Base-by-base conservation (phyloP, 352 stramenopile species). In the Globisporangium canariense region DNA sequence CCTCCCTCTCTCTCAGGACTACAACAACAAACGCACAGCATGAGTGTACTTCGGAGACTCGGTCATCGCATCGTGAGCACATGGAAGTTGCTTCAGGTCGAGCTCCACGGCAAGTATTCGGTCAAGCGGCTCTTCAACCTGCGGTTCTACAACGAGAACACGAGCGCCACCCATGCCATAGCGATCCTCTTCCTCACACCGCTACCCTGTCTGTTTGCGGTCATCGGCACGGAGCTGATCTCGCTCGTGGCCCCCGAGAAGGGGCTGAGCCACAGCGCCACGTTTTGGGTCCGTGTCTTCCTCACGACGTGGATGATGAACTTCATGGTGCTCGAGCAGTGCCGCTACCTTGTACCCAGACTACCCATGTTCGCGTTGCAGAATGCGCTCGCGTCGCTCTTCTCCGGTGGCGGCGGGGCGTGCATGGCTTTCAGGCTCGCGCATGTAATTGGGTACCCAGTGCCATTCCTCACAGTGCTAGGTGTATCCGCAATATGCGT, bases 81-180 rank as follows among this genome's bases (percentile, higher is more conserved):
- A 18, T 70, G 58, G 65, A 58, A 66, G 34, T 18, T 18, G 1
- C 9, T 53, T 11, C 65, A 70, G 54, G 65, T 70, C 25, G 65
- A 70, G 46, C 65, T 70, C 16, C 52, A 67, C 14, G 65, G 59
- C 54, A 61, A 58, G 50, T 70, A 70, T 45, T 66, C 65, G 18
- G 59, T 70, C 14, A 40, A 66, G 52, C 65, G 65, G 3, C 45
- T 70, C 13, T 53, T 53, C 57, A 52, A 62, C 30, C 30, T 62
- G 20, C 32, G 9, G 43, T n/a, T 9, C 4, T 70, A 40, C 36
- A 38, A 6, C 1, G 20, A 36, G 53, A 58, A 5, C 13, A 45
- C 36, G 1, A 38, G 28, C 25, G 43, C 28, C 5, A 9, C n/a
- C 4, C 40, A 50, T 13, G 40, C 57, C 1, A 6, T 62, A 11